phyloP scores from a whole-genome alignment of 768 basidiomycete genomes.

The Lactarius pseudohatsudake region DNA sequence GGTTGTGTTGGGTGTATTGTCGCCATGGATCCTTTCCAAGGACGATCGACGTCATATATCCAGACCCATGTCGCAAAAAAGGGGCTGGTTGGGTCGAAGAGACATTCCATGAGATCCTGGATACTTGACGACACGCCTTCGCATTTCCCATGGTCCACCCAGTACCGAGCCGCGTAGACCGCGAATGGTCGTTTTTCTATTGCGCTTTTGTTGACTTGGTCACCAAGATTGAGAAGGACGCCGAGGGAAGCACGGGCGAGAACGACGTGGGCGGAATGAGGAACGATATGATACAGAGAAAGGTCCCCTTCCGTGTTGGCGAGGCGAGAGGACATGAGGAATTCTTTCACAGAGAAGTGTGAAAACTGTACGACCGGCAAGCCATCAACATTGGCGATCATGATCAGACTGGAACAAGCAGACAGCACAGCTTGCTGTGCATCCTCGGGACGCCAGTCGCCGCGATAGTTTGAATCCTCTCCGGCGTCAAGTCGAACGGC shows the following conservation, averaged over 20 bases:
- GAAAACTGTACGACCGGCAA: not conserved
- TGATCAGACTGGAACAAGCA: not conserved
- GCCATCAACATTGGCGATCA: not conserved
- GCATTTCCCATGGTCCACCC: constrained; percentile 3
- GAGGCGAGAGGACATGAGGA: constrained; percentile 17
- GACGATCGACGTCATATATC: constrained; percentile 10
- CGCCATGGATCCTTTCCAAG: constrained; percentile 2
- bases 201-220: not conserved
- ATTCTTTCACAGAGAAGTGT: constrained; percentile 23
- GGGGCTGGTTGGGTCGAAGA: constrained; percentile 5
- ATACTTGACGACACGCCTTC: not conserved
- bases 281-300: constrained; percentile 1
- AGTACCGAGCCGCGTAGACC: constrained; percentile 13
- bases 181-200: constrained; percentile 1
- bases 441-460: not conserved
- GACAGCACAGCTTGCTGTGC: not conserved
- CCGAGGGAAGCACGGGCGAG: constrained; percentile 6
- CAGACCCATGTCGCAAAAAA: constrained; percentile 10
- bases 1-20: not conserved
- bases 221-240: constrained; percentile 5
- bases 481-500: not conserved
- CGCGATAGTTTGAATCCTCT: not conserved
- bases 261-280: not conserved
- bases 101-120: not conserved
- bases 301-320: not conserved